phyloP scores from a whole-genome alignment of 148 eudicot genomes.

The Fagopyrum tataricum region DNA sequence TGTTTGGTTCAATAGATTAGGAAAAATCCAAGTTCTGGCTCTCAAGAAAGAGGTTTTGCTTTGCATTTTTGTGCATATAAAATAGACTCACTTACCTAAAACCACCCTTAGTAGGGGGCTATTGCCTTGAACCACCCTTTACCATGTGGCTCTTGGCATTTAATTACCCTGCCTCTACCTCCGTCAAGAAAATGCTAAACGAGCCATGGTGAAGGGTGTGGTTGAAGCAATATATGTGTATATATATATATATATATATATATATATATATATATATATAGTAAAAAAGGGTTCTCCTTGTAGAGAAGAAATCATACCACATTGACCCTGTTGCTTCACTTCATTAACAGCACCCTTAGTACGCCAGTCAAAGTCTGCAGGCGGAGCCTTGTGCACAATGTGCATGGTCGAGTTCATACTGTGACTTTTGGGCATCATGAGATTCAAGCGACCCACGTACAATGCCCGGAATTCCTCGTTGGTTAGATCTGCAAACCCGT shows the following conservation, averaged over 20 bases:
- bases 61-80: not conserved
- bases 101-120: too few species aligned
- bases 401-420: not conserved
- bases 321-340: slow-evolving; percentile 3
- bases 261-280: too few species aligned
- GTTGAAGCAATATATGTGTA: not conserved
- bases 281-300: not conserved
- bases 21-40: not conserved
- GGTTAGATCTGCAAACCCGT: slow-evolving; percentile 15
- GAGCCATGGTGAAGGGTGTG: too few species aligned
- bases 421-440: not conserved
- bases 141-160: too few species aligned
- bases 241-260: too few species aligned
- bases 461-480: not conserved
- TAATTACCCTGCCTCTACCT: too few species aligned
- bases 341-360: slow-evolving; percentile 8
- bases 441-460: slow-evolving; percentile 5
- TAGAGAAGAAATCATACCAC: slow-evolving; percentile 3
- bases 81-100: not conserved
- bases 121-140: too few species aligned
- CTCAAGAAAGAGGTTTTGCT: not conserved
- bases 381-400: not conserved
- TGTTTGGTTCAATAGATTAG: not conserved
- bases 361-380: slow-evolving; percentile 9
- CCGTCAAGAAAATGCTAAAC: too few species aligned